Evolutionary conservation across 108 stramenopile genomes (phyloP), one percentile per base, ranked within the genome.

Genomic region (Pseudonitzschia delicatissima): DNA sequence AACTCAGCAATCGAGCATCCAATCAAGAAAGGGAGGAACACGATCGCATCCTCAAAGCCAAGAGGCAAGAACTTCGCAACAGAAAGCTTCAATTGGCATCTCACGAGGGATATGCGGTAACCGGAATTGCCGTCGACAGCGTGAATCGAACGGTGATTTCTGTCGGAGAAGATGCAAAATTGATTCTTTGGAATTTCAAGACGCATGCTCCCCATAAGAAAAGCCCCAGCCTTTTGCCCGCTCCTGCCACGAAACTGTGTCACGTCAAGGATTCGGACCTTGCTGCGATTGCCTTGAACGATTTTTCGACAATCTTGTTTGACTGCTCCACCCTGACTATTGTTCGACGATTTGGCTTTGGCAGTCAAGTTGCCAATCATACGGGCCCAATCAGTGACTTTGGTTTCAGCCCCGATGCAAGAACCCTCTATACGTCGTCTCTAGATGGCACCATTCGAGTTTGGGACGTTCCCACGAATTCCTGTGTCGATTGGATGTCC

Each of bases 391-490:
- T 97, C 25, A 82, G 87, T 39, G 96, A 92, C 68, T 25, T 97
- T 47, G 87, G 80, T 15, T 98, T 97, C 66, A 88, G 91, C 32
- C 91, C 91, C 6, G 96, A 96, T 66, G 96, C 91, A 23, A 82
- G 96, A 9, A 92, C 83, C 47, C 73, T 98, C 11, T 90, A 90
- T 62, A 86, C 91, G 3, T 74, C 94, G 45, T 89, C 91, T 17
- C 64, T 92, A 62, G 96, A 96, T 59, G 78, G 86, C 13, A 86
- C 95, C 4, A 72, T 97, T 33, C 88, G 96, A 27, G 93, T 96
- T 15, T 98, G 88, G 88, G 98, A 99, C 76, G 82, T 99, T 18
- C 96, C 98, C 17, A 96, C 98, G 17, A 91, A 91, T 17, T 61
- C 82, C 4, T 97, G 96, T 68, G 84, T 97, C 39, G 96, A 98